Evolutionary conservation across 2,329 filamentous ascomycete species (phyloP).

Genomic region (Colletotrichum graminicola): DNA sequence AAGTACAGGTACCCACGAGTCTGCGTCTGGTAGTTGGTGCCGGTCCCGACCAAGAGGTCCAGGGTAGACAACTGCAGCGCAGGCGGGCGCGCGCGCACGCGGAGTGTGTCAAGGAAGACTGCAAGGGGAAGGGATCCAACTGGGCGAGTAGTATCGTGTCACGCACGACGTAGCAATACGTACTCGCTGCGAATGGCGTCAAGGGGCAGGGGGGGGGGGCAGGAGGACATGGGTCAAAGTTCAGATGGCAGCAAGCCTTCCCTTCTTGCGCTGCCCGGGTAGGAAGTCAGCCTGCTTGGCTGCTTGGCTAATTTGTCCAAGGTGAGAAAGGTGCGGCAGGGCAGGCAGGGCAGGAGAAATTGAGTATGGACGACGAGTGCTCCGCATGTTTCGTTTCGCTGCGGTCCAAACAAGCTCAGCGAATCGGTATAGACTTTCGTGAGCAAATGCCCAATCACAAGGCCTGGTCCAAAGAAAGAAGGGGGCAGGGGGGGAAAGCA

Average conservation of each 20-base stretch:
- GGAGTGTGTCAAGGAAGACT: constrained; percentile 29
- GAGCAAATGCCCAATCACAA: constrained; percentile 28
- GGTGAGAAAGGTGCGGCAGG: not conserved
- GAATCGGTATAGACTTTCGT: constrained; percentile 31
- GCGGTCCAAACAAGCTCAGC: constrained; percentile 42
- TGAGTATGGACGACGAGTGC: constrained; percentile 2
- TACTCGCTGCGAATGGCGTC: constrained; percentile 18
- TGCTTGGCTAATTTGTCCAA: constrained; percentile 4
- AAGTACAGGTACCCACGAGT: constrained; percentile 23
- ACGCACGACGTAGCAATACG: constrained; percentile 10
- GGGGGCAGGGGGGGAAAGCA: constrained; percentile 29
- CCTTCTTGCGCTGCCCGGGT: constrained; percentile 23
- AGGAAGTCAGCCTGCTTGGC: constrained; percentile 16
- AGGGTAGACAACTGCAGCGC: constrained; percentile 9
- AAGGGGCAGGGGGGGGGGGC: constrained; percentile 31
- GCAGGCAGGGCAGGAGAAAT: not conserved
- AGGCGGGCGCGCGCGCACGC: constrained; percentile 12
- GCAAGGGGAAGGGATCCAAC: constrained; percentile 36
- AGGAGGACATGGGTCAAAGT: constrained; percentile 33
- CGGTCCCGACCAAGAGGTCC: constrained; percentile 4
- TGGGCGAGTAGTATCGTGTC: constrained; percentile 15
- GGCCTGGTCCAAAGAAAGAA: constrained; percentile 20
- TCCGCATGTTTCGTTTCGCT: constrained; percentile 41
- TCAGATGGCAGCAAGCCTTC: constrained; percentile 42
- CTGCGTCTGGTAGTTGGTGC: constrained; percentile 2